Evolutionary conservation across 2,329 filamentous ascomycete genomes (phyloP).

Genomic region (Alternaria arborescens): DNA sequence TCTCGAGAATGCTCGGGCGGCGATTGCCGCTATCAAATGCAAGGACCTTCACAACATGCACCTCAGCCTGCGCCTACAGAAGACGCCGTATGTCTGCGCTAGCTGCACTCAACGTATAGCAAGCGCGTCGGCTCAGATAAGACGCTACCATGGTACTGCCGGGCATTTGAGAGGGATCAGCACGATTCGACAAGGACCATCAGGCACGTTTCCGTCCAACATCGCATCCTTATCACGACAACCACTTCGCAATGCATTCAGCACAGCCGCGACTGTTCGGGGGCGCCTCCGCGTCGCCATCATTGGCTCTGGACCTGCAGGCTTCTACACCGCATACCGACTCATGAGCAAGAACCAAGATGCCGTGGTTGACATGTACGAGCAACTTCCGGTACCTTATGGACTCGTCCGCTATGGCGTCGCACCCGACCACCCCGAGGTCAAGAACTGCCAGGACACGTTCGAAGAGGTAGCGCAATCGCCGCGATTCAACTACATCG

Average conservation of each 20-base stretch:
- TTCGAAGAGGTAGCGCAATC: constrained; percentile 88
- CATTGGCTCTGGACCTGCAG: constrained; percentile 91
- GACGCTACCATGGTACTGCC: background rate
- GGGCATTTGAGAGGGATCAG: constrained; percentile 13
- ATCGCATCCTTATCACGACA: background rate
- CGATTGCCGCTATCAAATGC: constrained; percentile 15
- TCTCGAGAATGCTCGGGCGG: constrained; percentile 13
- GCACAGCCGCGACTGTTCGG: constrained; percentile 25
- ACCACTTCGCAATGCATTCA: constrained; percentile 33
- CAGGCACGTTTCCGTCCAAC: constrained; percentile 12
- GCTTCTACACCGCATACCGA: constrained; percentile 92
- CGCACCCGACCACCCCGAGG: constrained; percentile 97
- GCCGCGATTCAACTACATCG: constrained; percentile 86
- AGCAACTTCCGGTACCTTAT: constrained; percentile 89
- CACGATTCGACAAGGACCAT: constrained; percentile 13
- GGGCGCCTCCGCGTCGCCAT: constrained; percentile 80
- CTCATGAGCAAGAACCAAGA: constrained; percentile 78
- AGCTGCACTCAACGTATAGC: constrained; percentile 36
- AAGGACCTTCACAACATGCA: constrained; percentile 36
- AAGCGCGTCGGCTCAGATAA: background rate
- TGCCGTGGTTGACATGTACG: constrained; percentile 92
- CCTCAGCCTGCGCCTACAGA: constrained; percentile 20
- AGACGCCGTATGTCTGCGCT: constrained; percentile 35
- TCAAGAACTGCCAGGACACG: constrained; percentile 98
- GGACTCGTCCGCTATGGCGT: constrained; percentile 93